phyloP scores from a whole-genome alignment of 495 filamentous ascomycete genomes.

The Penicillium flavigenum region DNA sequence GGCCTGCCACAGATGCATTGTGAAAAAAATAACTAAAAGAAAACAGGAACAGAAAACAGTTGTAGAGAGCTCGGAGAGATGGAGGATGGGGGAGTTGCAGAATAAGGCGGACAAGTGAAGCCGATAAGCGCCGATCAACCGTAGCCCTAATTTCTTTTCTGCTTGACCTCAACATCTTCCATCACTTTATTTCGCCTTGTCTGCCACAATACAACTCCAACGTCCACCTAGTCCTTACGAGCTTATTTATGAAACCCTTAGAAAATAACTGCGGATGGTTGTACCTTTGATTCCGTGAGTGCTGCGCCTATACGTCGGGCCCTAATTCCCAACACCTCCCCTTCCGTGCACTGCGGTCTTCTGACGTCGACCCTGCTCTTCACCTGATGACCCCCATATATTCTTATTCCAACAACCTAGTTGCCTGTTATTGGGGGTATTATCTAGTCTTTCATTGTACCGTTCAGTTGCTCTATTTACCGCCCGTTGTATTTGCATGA shows the following conservation, averaged over 20 bases:
- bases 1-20: slow-evolving; percentile 46
- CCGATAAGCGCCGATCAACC: slow-evolving; percentile 35
- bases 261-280: slow-evolving; percentile 8
- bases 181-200: slow-evolving; percentile 8
- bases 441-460: background rate
- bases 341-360: slow-evolving; percentile 15
- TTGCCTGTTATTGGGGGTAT: slow-evolving; percentile 2
- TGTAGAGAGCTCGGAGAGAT: slow-evolving; percentile 7
- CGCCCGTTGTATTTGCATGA: slow-evolving; percentile 7
- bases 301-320: slow-evolving; percentile 6
- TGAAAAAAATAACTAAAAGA: slow-evolving; percentile 18
- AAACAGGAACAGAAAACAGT: slow-evolving; percentile 12
- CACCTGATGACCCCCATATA: slow-evolving; percentile 8
- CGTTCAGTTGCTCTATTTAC: background rate
- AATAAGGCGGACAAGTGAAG: slow-evolving; percentile 32
- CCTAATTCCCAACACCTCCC: slow-evolving; percentile 26
- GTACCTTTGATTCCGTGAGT: slow-evolving; percentile 19
- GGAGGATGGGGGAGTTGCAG: slow-evolving; percentile 25
- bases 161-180: slow-evolving; percentile 23
- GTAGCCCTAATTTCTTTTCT: slow-evolving; percentile 40
- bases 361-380: slow-evolving; percentile 21
- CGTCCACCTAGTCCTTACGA: background rate
- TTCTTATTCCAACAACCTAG: background rate
- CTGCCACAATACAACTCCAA: slow-evolving; percentile 7
- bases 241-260: background rate